Conservation (phyloP, 164 flowering plant species). For the Magnolia sinica region DNA sequence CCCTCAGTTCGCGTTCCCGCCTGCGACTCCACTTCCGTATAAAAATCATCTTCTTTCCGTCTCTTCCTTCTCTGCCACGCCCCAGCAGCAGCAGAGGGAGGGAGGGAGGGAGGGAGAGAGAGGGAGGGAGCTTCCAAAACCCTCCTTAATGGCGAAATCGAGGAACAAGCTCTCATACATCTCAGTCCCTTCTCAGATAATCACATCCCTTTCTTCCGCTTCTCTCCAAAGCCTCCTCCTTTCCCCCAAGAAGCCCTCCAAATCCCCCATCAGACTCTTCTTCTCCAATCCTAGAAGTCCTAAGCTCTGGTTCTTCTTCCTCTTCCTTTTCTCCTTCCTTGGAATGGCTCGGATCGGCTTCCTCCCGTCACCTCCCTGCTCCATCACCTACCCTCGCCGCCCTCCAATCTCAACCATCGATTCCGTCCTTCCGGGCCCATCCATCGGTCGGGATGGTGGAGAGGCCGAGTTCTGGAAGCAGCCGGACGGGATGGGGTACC, state of each 20-base stretch:
- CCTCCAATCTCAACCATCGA: neutral
- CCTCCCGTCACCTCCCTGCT: conserved; percentile 47
- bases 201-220: conserved; percentile 38
- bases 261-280: conserved; percentile 9
- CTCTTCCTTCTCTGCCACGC: neutral
- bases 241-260: conserved; percentile 41
- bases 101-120: neutral
- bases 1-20: neutral
- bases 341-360: conserved; percentile 46
- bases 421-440: neutral
- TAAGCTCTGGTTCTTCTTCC: conserved; percentile 27
- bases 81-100: neutral
- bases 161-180: conserved; percentile 44
- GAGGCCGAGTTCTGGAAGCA: conserved; percentile 68
- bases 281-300: conserved; percentile 25
- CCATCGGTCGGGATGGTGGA: neutral
- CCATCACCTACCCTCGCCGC: neutral
- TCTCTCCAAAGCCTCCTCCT: conserved; percentile 41
- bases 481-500: conserved; percentile 79
- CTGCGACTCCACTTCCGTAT: neutral
- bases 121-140: neutral
- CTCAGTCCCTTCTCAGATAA: conserved; percentile 49
- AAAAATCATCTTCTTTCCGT: neutral
- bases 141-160: conserved; percentile 43
- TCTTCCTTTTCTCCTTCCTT: conserved; percentile 42